A percentile compares a stretch with the other conserved stretches of the same genome.
Evolutionary conservation across 2,329 filamentous ascomycete species (phyloP).

Genomic region (Didymella lethalis): DNA sequence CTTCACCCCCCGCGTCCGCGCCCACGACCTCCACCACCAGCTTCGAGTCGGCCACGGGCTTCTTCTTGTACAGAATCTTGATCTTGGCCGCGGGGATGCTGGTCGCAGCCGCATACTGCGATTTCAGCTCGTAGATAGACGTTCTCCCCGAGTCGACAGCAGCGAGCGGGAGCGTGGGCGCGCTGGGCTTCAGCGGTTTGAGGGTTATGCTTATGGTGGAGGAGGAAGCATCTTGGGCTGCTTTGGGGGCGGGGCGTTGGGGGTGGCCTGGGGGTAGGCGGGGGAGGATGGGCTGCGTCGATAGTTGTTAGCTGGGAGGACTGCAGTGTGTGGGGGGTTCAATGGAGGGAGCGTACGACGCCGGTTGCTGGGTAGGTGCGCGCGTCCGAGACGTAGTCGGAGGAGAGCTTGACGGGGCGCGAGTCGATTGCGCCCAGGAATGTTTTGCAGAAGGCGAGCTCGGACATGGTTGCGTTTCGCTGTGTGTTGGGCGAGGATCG

Average conservation of each 20-base stretch:
- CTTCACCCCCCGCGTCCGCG: constrained; percentile 60
- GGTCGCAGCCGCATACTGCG: constrained; percentile 60
- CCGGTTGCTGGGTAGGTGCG: constrained; percentile 77
- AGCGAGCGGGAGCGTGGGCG: constrained; percentile 70
- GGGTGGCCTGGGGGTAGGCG: constrained; percentile 66
- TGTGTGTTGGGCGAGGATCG: background rate
- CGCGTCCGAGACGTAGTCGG: constrained; percentile 89
- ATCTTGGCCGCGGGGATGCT: constrained; percentile 71
- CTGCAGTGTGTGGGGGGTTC: too few species aligned
- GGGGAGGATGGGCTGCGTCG: constrained; percentile 72
- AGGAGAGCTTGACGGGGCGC: constrained; percentile 79
- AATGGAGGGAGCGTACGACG: constrained; percentile 65
- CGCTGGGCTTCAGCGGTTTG: constrained; percentile 73
- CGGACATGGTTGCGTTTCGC: constrained; percentile 53
- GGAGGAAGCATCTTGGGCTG: constrained; percentile 55
- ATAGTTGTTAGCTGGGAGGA: too few species aligned
- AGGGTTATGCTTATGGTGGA: constrained; percentile 58
- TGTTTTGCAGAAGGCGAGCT: constrained; percentile 81
- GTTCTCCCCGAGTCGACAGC: constrained; percentile 69
- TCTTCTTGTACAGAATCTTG: constrained; percentile 85
- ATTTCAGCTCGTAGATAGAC: constrained; percentile 81
- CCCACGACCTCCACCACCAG: constrained; percentile 75
- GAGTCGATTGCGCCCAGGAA: constrained; percentile 84
- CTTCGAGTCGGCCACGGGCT: constrained; percentile 81
- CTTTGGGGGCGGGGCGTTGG: constrained; percentile 54